Conservation (phyloP, 2,329 filamentous ascomycete species). For the Colletotrichum abscissum region DNA sequence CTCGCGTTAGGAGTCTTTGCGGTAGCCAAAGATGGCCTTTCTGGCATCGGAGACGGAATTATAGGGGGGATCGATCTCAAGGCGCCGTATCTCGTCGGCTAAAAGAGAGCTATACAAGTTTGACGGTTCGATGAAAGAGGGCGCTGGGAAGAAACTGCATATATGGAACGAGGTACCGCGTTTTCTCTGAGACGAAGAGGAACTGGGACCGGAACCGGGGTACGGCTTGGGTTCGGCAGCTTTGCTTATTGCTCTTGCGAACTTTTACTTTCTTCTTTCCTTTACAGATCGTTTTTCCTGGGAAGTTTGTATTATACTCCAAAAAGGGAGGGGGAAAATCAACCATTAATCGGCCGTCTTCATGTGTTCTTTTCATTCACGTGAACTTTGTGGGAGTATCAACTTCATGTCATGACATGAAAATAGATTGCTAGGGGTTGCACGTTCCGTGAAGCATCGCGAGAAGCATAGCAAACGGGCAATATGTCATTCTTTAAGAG, state of each 20-base stretch:
- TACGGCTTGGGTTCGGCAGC: conserved; percentile 10
- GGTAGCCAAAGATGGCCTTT: not conserved
- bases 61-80: not conserved
- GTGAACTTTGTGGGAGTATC: no score
- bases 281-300: not conserved
- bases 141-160: not conserved
- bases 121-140: not conserved
- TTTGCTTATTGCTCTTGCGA: not conserved
- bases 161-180: not conserved
- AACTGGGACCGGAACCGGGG: not conserved
- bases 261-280: not conserved
- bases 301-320: conserved; percentile 2
- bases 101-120: not conserved
- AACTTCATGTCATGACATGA: not conserved
- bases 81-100: not conserved
- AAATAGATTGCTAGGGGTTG: no score
- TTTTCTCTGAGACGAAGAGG: not conserved
- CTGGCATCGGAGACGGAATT: not conserved
- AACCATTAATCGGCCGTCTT: not conserved
- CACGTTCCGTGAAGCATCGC: no score
- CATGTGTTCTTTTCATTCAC: no score
- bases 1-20: conserved; percentile 40
- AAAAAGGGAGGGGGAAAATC: not conserved
- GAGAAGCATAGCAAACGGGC: not conserved
- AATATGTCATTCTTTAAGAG: not conserved